A percentile compares a stretch with the other conserved stretches of the same genome.
phyloP scores from a whole-genome alignment of 2,329 filamentous ascomycete genomes.

The Leptographium lundbergii region DNA sequence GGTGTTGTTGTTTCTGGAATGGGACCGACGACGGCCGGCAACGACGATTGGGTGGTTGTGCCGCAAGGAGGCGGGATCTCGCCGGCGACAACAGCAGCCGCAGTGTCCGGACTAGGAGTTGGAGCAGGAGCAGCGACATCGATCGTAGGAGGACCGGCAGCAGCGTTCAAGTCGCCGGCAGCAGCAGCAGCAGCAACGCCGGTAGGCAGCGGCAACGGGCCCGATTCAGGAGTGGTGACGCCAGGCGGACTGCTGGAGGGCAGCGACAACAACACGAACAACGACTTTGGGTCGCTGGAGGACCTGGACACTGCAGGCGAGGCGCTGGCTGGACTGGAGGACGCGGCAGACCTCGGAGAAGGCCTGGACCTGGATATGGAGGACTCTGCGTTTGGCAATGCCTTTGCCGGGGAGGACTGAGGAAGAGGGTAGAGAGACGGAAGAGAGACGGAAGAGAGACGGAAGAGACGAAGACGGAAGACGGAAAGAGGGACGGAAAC shows the following conservation, averaged over 20 bases:
- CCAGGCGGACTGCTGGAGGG: slow-evolving; percentile 19
- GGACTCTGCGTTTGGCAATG: slow-evolving; percentile 73
- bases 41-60: slow-evolving; percentile 65
- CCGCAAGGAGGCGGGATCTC: slow-evolving; percentile 47
- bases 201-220: slow-evolving; percentile 18
- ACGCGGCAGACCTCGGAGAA: slow-evolving; percentile 52
- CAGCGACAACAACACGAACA: slow-evolving; percentile 31
- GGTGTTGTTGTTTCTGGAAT: slow-evolving; percentile 25
- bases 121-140: background rate
- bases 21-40: slow-evolving; percentile 36
- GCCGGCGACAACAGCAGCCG: background rate
- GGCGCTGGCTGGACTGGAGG: slow-evolving; percentile 54
- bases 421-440: background rate
- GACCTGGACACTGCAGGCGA: slow-evolving; percentile 59
- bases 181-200: background rate
- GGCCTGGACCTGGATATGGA: slow-evolving; percentile 59
- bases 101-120: background rate
- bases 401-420: slow-evolving; percentile 46
- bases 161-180: background rate
- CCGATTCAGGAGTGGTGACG: slow-evolving; percentile 29
- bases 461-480: background rate
- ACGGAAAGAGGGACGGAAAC: background rate
- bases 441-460: background rate
- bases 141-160: background rate
- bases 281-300: slow-evolving; percentile 50